A percentile compares a stretch with the other conserved stretches of the same genome.
Evolutionary conservation across 2,329 filamentous ascomycete genomes (phyloP).

Genomic region (Pseudofabraea citricarpa): DNA sequence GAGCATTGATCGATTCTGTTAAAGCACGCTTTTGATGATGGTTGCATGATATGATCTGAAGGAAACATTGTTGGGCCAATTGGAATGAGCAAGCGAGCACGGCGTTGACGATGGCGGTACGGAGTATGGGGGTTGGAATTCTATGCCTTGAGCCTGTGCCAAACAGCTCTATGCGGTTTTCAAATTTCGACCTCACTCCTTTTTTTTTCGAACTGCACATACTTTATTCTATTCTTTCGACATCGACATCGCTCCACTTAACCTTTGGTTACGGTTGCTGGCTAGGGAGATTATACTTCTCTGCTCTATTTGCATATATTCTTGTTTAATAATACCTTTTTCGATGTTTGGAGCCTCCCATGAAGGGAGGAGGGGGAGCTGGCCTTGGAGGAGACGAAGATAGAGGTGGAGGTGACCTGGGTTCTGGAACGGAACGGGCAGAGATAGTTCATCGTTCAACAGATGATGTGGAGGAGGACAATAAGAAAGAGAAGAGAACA

Average conservation of each 20-base stretch:
- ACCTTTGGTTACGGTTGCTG: not conserved
- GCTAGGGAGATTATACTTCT: not conserved
- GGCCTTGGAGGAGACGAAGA: not conserved
- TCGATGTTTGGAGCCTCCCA: not conserved
- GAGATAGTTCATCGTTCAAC: conserved; percentile 1
- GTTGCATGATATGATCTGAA: conserved; percentile 20
- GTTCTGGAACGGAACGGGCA: too few species aligned
- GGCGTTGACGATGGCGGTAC: not conserved
- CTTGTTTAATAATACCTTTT: not conserved
- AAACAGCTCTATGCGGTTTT: not conserved
- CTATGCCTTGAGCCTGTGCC: conserved; percentile 1
- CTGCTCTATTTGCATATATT: not conserved
- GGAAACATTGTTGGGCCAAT: conserved; percentile 3
- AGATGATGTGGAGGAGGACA: not conserved
- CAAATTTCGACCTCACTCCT: not conserved
- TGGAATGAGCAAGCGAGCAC: not conserved
- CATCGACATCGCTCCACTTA: not conserved
- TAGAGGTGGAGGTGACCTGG: too few species aligned
- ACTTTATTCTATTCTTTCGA: not conserved
- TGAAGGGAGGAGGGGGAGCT: not conserved
- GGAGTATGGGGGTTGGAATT: not conserved
- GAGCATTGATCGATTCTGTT: conserved; percentile 26
- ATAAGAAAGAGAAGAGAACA: not conserved
- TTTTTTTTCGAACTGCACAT: not conserved
- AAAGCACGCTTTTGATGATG: conserved; percentile 14